Percentiles rank a stretch among this genome's conserved stretches.
Evolutionary conservation across 1,284 basidiomycete genomes (phyloP).

Genomic region (Cutaneotrichosporon arboriforme): DNA sequence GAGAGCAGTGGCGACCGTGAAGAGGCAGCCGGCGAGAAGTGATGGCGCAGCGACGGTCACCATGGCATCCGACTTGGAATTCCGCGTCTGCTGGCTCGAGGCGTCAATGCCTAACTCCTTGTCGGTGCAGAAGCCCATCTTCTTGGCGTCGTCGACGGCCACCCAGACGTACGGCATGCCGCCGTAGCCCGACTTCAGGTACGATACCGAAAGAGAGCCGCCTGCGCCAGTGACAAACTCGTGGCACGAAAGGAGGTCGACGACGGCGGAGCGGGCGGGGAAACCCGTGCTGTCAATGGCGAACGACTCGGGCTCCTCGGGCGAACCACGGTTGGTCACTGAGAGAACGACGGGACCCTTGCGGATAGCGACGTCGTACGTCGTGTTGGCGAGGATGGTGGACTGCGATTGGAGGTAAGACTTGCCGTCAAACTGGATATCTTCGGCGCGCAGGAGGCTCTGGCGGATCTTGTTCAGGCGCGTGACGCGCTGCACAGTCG

Average conservation of each 20-base stretch:
- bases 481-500: constrained; percentile 59
- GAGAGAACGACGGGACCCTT: constrained; percentile 66
- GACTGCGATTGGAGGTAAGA: constrained; percentile 58
- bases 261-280: constrained; percentile 31
- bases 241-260: constrained; percentile 45
- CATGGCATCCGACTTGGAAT: background rate
- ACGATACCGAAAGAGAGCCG: constrained; percentile 40
- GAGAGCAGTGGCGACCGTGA: background rate
- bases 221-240: constrained; percentile 34
- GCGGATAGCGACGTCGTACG: constrained; percentile 61
- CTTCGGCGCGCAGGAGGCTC: constrained; percentile 55
- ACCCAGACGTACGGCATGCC: constrained; percentile 42
- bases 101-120: constrained; percentile 11
- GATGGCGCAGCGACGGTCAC: background rate
- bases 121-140: constrained; percentile 10
- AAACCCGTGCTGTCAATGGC: constrained; percentile 38
- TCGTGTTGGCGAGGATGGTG: constrained; percentile 57
- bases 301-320: constrained; percentile 27
- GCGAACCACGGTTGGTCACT: constrained; percentile 58
- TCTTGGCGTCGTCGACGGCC: constrained; percentile 8
- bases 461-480: constrained; percentile 67
- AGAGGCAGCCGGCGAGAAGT: background rate
- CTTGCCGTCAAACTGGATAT: constrained; percentile 46
- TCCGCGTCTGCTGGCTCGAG: background rate
- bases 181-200: constrained; percentile 35